Percentiles rank a stretch among this genome's conserved stretches.
Conservation (phyloP, 1,284 basidiomycete species). For the Malassezia pachydermatis region DNA sequence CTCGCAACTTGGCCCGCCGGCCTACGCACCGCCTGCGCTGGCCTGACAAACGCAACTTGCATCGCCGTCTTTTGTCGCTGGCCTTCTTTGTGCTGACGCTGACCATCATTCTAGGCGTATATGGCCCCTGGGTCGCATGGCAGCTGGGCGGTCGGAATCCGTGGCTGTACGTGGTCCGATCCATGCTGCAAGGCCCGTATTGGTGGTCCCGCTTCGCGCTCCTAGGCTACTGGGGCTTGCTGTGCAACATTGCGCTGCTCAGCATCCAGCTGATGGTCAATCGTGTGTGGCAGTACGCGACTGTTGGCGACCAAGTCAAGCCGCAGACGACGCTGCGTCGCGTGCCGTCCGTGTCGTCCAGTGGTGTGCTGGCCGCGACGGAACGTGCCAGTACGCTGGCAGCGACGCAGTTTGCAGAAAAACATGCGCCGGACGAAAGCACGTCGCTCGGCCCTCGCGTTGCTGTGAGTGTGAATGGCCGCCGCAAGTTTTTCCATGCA, state of each 20-base stretch:
- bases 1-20: conserved; percentile 79
- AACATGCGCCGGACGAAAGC: background rate
- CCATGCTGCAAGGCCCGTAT: conserved; percentile 61
- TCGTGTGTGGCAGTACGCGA: conserved; percentile 18
- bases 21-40: conserved; percentile 79
- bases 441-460: conserved; percentile 8
- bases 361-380: conserved; percentile 1
- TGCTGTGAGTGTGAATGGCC: conserved; percentile 70
- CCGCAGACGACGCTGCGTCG: conserved; percentile 14
- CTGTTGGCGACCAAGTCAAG: conserved; percentile 18
- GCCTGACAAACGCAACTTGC: conserved; percentile 73
- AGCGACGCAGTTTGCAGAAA: background rate
- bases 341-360: background rate
- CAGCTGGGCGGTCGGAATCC: conserved; percentile 73
- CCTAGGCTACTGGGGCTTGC: conserved; percentile 70
- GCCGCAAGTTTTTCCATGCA: conserved; percentile 93
- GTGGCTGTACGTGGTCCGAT: conserved; percentile 66
- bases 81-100: conserved; percentile 73
- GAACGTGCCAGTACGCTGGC: conserved; percentile 10
- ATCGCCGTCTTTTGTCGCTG: conserved; percentile 71
- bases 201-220: conserved; percentile 74
- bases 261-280: conserved; percentile 19
- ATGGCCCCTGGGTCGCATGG: conserved; percentile 87
- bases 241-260: conserved; percentile 66
- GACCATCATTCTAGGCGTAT: conserved; percentile 69